Evolutionary conservation across 306 rosid genomes (phyloP).

Genomic region (Cajanus cajan): DNA sequence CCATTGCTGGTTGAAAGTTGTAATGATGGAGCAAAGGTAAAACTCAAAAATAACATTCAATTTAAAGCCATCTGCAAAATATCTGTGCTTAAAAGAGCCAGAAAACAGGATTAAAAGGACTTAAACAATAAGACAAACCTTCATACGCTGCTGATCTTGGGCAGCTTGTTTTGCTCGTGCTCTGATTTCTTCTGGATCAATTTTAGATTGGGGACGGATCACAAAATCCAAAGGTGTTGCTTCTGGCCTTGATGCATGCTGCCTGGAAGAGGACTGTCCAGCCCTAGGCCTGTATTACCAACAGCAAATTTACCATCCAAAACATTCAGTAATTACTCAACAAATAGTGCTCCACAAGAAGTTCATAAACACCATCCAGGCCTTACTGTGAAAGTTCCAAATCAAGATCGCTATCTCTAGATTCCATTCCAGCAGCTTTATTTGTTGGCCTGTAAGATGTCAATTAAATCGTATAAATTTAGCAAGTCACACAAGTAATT

Average conservation of each 20-base stretch:
- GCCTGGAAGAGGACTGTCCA: conserved; percentile 82
- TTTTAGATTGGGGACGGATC: conserved; percentile 89
- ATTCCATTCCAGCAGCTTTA: conserved; percentile 80
- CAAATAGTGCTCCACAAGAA: background rate
- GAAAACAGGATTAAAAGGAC: background rate
- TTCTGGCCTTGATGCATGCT: conserved; percentile 85
- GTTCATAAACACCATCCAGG: conserved; percentile 4
- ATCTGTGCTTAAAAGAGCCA: background rate
- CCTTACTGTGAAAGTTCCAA: conserved; percentile 87
- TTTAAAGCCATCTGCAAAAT: background rate
- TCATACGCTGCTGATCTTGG: conserved; percentile 89
- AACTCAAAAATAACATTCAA: background rate
- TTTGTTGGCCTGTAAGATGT: conserved; percentile 56
- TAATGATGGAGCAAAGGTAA: background rate
- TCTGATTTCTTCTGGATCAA: conserved; percentile 92
- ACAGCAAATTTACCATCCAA: conserved; percentile 17
- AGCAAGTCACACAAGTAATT: background rate
- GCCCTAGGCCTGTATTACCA: conserved; percentile 70
- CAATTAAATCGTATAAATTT: conserved; percentile 23
- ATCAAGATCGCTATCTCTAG: conserved; percentile 94
- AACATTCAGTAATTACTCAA: background rate
- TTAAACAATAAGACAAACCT: conserved; percentile 46
- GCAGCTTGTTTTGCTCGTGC: conserved; percentile 79
- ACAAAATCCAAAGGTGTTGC: conserved; percentile 96
- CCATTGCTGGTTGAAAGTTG: background rate